These are phyloP conservation scores for Penicillium canariense DNA, from an alignment of 495 filamentous ascomycete genomes.

Conservation along the genomic window DNA sequence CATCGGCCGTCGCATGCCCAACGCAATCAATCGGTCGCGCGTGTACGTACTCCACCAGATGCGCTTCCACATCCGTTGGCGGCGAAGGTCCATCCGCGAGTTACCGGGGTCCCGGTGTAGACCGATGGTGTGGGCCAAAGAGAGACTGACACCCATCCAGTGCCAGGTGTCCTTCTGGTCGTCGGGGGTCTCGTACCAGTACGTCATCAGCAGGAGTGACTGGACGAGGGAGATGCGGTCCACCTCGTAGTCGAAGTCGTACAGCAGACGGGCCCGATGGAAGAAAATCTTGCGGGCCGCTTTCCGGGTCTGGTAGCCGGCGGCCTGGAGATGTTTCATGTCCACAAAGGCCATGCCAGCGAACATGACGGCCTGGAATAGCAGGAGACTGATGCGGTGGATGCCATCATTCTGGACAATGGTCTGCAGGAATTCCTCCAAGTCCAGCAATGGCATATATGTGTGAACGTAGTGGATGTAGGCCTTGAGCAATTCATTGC, in stretches of 20 bases:
- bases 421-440: conserved; percentile 67
- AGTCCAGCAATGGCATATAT: conserved; percentile 83
- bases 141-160: conserved; percentile 87
- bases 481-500: conserved; percentile 69
- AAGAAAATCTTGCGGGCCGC: conserved; percentile 77
- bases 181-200: conserved; percentile 88
- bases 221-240: conserved; percentile 83
- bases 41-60: conserved; percentile 97
- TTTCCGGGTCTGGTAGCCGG: conserved; percentile 69
- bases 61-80: conserved; percentile 78
- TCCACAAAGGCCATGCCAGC: conserved; percentile 75
- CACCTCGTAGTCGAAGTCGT: conserved; percentile 84
- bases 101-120: conserved; percentile 77
- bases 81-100: conserved; percentile 65
- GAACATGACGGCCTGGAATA: conserved; percentile 84
- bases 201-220: conserved; percentile 79
- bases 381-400: conserved; percentile 69
- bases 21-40: conserved; percentile 80
- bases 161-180: conserved; percentile 91
- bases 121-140: conserved; percentile 78
- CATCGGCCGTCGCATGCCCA: conserved; percentile 87
- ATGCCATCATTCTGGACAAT: conserved; percentile 63
- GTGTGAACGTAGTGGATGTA: conserved; percentile 85
- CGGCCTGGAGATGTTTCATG: conserved; percentile 61
- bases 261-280: conserved; percentile 70